Conservation (phyloP, 2,329 filamentous ascomycete species). For the Xylariaceae sp. region DNA sequence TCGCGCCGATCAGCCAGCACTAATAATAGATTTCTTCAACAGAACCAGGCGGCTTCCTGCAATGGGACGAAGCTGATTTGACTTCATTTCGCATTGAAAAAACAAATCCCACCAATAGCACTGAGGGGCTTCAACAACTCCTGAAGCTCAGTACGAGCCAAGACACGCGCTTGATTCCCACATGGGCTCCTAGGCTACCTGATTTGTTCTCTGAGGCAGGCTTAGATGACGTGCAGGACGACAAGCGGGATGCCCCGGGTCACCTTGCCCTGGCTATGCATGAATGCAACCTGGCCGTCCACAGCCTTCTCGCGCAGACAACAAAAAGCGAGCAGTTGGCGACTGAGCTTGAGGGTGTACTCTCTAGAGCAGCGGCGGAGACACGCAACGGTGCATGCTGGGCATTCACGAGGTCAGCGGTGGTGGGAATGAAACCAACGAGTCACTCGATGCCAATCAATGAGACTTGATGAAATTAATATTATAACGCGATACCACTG, state of each 20-base stretch:
- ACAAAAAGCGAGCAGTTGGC: neutral
- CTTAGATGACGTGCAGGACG: neutral
- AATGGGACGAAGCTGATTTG: conserved; percentile 15
- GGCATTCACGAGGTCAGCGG: neutral
- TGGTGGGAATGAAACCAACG: neutral
- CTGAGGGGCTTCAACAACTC: neutral
- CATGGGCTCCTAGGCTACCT: neutral
- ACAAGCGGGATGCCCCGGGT: neutral
- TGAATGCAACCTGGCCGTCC: neutral
- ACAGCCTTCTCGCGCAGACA: neutral
- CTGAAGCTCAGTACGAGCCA: neutral
- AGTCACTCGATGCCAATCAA: too few relatives aligned
- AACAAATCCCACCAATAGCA: conserved; percentile 1
- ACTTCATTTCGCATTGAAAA: conserved; percentile 9
- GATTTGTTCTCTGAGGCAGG: neutral
- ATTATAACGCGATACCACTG: too few relatives aligned
- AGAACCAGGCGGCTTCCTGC: conserved; percentile 18
- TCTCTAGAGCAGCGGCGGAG: neutral
- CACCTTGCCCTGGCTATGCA: neutral
- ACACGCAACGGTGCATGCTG: neutral
- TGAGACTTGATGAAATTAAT: too few relatives aligned
- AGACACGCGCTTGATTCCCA: neutral
- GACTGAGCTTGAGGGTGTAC: neutral
- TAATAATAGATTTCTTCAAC: neutral
- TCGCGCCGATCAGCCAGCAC: neutral